Percentiles rank a stretch among this genome's conserved stretches.
Evolutionary conservation across 2,329 filamentous ascomycete species (phyloP).

Genomic region (Cladosporium sp.): DNA sequence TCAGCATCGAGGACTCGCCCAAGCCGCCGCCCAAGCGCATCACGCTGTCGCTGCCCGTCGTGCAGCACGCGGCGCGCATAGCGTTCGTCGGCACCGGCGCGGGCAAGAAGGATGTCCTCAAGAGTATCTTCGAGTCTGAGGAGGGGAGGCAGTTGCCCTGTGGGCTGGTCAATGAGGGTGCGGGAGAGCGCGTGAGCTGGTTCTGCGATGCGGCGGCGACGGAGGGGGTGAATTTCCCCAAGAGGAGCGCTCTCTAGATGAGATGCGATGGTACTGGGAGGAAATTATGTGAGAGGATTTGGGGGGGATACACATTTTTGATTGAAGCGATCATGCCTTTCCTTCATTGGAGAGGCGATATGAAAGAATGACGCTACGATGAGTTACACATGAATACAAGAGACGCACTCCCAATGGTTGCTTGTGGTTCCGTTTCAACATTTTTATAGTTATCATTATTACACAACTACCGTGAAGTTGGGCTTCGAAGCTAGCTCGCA

Average conservation of each 20-base stretch:
- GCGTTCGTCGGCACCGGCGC: slow-evolving; percentile 89
- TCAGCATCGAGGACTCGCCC: slow-evolving; percentile 86
- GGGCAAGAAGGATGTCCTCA: slow-evolving; percentile 89
- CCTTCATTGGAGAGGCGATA: neutral
- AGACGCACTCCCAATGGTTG: neutral
- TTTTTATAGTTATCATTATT: too few relatives aligned
- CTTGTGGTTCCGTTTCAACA: neutral
- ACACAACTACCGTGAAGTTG: neutral
- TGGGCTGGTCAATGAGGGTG: slow-evolving; percentile 80
- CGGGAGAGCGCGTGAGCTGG: slow-evolving; percentile 88
- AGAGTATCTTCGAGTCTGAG: slow-evolving; percentile 82
- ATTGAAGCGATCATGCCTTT: slow-evolving; percentile 1
- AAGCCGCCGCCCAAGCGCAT: slow-evolving; percentile 92
- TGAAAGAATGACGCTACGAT: slow-evolving; percentile 15
- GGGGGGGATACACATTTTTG: neutral
- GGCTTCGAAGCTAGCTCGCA: neutral
- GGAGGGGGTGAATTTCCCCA: slow-evolving; percentile 76
- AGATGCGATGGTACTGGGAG: neutral
- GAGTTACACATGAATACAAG: slow-evolving; percentile 9
- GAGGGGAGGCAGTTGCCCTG: slow-evolving; percentile 76
- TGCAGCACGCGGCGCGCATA: slow-evolving; percentile 81
- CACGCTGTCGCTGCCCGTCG: slow-evolving; percentile 87
- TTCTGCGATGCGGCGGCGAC: slow-evolving; percentile 87
- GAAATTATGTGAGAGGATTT: neutral
- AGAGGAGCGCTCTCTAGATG: slow-evolving; percentile 56